Conservation (phyloP, 768 basidiomycete genomes). For the Chiua virens region DNA sequence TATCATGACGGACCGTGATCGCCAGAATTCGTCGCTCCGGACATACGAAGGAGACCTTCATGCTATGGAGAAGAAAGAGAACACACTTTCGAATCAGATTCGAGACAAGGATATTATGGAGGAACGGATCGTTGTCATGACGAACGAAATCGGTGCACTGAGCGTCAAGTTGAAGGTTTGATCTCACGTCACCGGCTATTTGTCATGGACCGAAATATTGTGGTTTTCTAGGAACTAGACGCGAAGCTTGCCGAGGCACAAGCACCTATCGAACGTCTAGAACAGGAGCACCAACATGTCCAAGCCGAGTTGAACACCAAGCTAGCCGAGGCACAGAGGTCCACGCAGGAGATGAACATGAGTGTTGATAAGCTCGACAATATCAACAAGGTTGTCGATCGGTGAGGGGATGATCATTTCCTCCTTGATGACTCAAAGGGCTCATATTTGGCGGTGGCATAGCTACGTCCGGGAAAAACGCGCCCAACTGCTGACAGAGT, state of each 20-base stretch:
- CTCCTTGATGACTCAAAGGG: not conserved
- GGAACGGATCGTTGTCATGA: slow-evolving; percentile 56
- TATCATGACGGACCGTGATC: slow-evolving; percentile 61
- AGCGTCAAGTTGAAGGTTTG: slow-evolving; percentile 51
- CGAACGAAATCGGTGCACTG: slow-evolving; percentile 50
- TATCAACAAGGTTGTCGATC: slow-evolving; percentile 62
- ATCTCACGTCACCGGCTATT: not conserved
- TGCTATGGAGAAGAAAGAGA: slow-evolving; percentile 59
- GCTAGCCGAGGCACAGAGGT: slow-evolving; percentile 51
- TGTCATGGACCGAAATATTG: not conserved
- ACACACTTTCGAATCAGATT: slow-evolving; percentile 54
- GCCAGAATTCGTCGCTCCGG: slow-evolving; percentile 51
- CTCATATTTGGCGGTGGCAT: not conserved
- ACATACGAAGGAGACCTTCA: slow-evolving; percentile 62
- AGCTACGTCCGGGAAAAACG: slow-evolving; percentile 79
- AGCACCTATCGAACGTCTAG: slow-evolving; percentile 63
- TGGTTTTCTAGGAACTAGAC: slow-evolving; percentile 58
- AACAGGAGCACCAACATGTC: slow-evolving; percentile 49
- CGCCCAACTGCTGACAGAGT: slow-evolving; percentile 58
- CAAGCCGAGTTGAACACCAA: slow-evolving; percentile 52
- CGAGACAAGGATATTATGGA: slow-evolving; percentile 59
- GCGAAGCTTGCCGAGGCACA: slow-evolving; percentile 57
- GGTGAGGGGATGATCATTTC: slow-evolving; percentile 38
- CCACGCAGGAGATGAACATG: slow-evolving; percentile 64
- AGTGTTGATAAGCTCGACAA: slow-evolving; percentile 60